Evolutionary conservation across 352 stramenopile species (phyloP), one percentile per base, ranked within the genome.

Genomic region (Halophytophthora batemanensis): DNA sequence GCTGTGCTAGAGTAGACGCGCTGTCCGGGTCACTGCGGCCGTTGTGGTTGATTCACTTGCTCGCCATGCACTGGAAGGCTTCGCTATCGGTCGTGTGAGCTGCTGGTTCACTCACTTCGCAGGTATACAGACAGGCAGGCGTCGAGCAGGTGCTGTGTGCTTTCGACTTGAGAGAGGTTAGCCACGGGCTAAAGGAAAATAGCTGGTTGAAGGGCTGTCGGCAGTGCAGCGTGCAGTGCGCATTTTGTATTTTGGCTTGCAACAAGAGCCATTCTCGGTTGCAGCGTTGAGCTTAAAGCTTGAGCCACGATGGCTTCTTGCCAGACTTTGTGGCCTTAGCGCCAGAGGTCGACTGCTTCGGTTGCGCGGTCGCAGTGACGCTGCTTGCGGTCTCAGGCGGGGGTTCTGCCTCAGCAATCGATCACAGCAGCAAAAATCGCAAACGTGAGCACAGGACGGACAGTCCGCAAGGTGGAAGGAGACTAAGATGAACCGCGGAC

Each of bases 301-400:
- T 92, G 23, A 92, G 53, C 81, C 81, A 92, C 29, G 72, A 75
- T 2, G 81, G 81, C 37, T 88, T 89, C 54, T 90, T 92, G 1
- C 56, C 56, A 8, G 56, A 61, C 45, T 82, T 82, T 28, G 42
- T 49, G 37, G 53, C 50, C 25, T 52, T 48, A 45, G 50, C 37
- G 8, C 70, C 56, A 44, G 64, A 53, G 5, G 33, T 10, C 41
- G 62, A 44, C 13, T n/a, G 51, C 33, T 77, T 81, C 23, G 63
- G 33, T 33, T 69, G 66, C 23, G 64, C 75, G 23, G 8, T 21
- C 34, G 59, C 28, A 1, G 67, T 52, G 19, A 48, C 35, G 29
- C 62, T 66, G 8, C 33, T 42, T 35, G 44, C 37, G 37, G 33
- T 56, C 11, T 33, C 29, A 50, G 53, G 18, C 49, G 56, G 60